Evolutionary conservation across 2,329 filamentous ascomycete genomes (phyloP), one percentile per base, ranked within the genome.

Genomic region (Fusarium tricinctum): DNA sequence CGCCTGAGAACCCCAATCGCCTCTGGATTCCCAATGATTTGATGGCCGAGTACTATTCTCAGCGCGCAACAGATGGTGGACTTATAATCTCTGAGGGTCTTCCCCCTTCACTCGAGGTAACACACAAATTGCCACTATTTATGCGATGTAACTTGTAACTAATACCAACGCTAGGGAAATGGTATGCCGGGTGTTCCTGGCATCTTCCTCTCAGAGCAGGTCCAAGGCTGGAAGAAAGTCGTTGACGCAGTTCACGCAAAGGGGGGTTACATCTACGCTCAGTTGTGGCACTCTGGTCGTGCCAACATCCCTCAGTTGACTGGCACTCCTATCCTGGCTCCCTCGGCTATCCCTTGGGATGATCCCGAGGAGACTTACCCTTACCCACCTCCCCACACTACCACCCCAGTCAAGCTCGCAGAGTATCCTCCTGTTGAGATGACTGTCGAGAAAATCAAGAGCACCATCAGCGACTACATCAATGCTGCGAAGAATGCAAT

Each of bases 231-330:
- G 89, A 85, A 82, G 15, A 79, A 81, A 56, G 79, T 91, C 28
- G 87, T 86, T 3, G 83, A 87, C 47, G 86, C 84, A 2, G 88
- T 92, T 2, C 90, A 92, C 77, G 81, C 81, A 28, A 86, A 88
- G 68, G 87, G 87, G 42, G 83, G 82, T 39, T 85, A 82, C 71
- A 87, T 90, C 63, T 91, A 84, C 76, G 75, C 83, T n/a, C 90
- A 92, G 76, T 80, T 92, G 1, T 91, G 80, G 80, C 75, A 77
- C 14, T 77, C 81, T 0, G 81, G 81, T 0, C 80, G 81, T 0
- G 74, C 74, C 22, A 80, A 79, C 5, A 65, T 85, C 70, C 65
- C 76, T 0, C 78, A 79, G 2, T 58, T 78, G 33, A 77, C 78
- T 1, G 82, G 81, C 6, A 75, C 75, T 7, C 73, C 73, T 6